Base-by-base conservation (phyloP, 2,329 filamentous ascomycete species). In the Trichoderma breve region DNA sequence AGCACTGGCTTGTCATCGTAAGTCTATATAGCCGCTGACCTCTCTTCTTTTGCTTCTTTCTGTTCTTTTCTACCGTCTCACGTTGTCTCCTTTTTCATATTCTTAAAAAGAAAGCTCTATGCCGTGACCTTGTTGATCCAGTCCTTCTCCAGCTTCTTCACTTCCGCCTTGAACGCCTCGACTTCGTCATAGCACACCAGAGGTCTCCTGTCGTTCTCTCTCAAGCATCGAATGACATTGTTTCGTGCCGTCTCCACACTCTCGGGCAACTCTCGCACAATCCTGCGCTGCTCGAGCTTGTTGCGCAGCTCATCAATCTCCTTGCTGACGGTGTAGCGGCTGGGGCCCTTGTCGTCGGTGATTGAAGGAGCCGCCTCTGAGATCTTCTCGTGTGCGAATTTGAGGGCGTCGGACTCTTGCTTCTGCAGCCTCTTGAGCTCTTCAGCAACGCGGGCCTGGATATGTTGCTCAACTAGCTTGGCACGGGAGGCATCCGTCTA, bases 101-200 rank as follows among this genome's bases (percentile, higher is more conserved):
- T 6, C 2, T 21, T 9, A 14, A 14, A 36, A 14, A 14, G 30
- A 47, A 6, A 53, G 8, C 55, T 28, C 79, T 75, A 86, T 75
- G 83, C 82, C 72, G 93, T 88, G 71, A 97, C 90, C 84, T 91
- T 93, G 79, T 97, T 92, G 43, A 98, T 93, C 89, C 97, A 98
- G 30, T 86, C 87, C 83, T 90, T 91, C 88, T 98, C 95, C 82
- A 98, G 82, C 84, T 89, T 90, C 76, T 92, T 90, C 65, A 98
- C 95, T 86, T 97, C 93, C 77, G 88, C 88, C 89, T 95, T 97
- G 83, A 98, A 98, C 24, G 86, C 86, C 84, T 97, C 92, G 28
- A 98, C 94, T 88, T 98, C 94, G 82, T 91, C 88, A 92, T 93
- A 98, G 87, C 95, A 98, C 85, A 98, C 93, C 80, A 98, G 85